Percentiles rank a stretch among this genome's conserved stretches.
phyloP scores from a whole-genome alignment of 2,329 filamentous ascomycete species.

The Colletotrichum sp. region DNA sequence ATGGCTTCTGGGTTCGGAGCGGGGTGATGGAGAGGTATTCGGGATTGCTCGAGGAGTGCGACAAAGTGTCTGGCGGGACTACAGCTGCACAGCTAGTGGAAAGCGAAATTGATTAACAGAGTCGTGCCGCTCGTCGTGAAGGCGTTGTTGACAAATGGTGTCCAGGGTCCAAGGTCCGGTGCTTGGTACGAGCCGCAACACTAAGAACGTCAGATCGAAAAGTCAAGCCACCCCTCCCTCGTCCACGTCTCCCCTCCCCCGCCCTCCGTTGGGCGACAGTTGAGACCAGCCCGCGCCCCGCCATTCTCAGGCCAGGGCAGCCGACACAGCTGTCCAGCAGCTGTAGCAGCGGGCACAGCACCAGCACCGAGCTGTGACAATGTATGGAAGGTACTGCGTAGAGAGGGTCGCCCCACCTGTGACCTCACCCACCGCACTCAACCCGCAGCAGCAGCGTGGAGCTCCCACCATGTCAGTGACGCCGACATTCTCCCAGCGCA shows the following conservation, averaged over 20 bases:
- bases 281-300: slow-evolving; percentile 7
- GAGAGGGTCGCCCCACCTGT: slow-evolving; percentile 9
- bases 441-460: neutral
- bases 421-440: slow-evolving; percentile 12
- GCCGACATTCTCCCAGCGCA: slow-evolving; percentile 3
- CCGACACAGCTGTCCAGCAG: neutral
- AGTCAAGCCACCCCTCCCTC: slow-evolving; percentile 14
- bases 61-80: neutral
- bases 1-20: neutral
- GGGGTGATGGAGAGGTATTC: neutral
- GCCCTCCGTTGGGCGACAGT: neutral
- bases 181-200: neutral
- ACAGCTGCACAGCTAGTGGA: neutral
- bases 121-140: neutral
- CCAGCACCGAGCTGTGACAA: neutral
- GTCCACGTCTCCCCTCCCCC: neutral
- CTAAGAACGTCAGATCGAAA: neutral
- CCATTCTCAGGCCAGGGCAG: neutral
- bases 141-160: neutral
- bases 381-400: no score
- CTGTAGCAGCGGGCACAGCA: neutral
- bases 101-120: neutral
- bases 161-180: neutral
- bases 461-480: neutral
- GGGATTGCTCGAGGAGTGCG: neutral